Conservation (phyloP, 176 grass and related monocot species). For the Otatea glauca region DNA sequence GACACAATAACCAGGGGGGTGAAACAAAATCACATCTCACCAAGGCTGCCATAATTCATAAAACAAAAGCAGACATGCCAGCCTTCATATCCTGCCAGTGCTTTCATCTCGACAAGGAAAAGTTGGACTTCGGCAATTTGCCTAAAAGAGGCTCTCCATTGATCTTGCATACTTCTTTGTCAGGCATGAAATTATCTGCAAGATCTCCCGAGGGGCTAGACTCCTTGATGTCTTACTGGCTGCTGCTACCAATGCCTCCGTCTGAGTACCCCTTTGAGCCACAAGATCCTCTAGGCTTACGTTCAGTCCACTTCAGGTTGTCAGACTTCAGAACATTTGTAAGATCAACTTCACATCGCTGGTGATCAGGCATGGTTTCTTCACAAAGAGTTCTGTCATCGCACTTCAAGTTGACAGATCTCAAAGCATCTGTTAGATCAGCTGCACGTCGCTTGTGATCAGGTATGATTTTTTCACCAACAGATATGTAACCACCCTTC, state of each 20-base stretch:
- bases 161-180: conserved; percentile 45
- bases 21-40: conserved; percentile 47
- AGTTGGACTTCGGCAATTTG: conserved; percentile 14
- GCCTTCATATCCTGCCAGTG: conserved; percentile 1
- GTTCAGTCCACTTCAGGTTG: conserved; percentile 50
- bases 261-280: conserved; percentile 30
- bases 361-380: background rate
- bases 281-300: conserved; percentile 51
- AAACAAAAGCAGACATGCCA: background rate
- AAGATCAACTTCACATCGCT: conserved; percentile 26
- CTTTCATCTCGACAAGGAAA: conserved; percentile 51
- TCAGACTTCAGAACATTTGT: conserved; percentile 37
- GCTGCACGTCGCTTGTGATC: background rate
- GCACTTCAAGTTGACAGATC: background rate
- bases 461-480: background rate
- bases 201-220: conserved; percentile 24
- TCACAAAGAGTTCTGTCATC: background rate
- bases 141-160: conserved; percentile 38
- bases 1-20: conserved; percentile 35
- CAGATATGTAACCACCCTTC: background rate
- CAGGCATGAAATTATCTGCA: conserved; percentile 41
- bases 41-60: conserved; percentile 24
- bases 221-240: conserved; percentile 20
- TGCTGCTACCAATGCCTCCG: conserved; percentile 40
- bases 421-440: background rate